A percentile compares a stretch with the other conserved stretches of the same genome.
phyloP scores from a whole-genome alignment of 2,329 filamentous ascomycete species.

The Ascochyta pisi region DNA sequence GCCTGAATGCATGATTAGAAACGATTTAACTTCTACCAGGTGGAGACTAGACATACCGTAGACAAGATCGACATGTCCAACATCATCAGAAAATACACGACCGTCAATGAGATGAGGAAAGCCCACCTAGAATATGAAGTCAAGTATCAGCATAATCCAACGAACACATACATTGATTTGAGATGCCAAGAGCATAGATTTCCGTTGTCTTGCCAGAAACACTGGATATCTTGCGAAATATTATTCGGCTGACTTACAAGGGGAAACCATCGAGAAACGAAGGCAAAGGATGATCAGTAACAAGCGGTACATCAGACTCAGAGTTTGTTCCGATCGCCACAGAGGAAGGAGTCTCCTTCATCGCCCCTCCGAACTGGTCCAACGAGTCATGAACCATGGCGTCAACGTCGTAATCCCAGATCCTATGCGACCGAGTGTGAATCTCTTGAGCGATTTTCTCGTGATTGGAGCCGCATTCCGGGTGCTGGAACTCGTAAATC shows the following conservation, averaged over 20 bases:
- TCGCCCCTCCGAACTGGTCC: not conserved
- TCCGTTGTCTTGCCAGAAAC: too few relatives aligned
- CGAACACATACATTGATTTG: too few relatives aligned
- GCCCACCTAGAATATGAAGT: not conserved
- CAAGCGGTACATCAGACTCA: too few relatives aligned
- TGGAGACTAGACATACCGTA: conserved; percentile 13
- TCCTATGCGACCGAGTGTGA: conserved; percentile 18
- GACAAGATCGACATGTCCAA: conserved; percentile 27
- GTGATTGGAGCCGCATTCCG: conserved; percentile 4
- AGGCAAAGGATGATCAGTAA: too few relatives aligned
- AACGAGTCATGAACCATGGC: conserved; percentile 11
- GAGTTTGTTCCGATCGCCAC: not conserved
- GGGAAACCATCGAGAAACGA: too few relatives aligned
- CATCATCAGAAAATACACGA: conserved; percentile 22
- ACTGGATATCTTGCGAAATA: too few relatives aligned
- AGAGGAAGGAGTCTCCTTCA: not conserved
- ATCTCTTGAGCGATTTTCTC: conserved; percentile 9
- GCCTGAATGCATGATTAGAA: conserved; percentile 7
- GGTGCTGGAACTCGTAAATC: conserved; percentile 20
- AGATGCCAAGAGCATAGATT: too few relatives aligned
- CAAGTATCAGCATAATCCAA: not conserved
- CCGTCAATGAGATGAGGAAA: conserved; percentile 8
- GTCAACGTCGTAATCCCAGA: conserved; percentile 24
- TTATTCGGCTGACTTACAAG: too few relatives aligned
- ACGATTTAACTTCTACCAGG: not conserved